Evolutionary conservation across 768 basidiomycete species (phyloP).

Genomic region (Asterophora parasitica): DNA sequence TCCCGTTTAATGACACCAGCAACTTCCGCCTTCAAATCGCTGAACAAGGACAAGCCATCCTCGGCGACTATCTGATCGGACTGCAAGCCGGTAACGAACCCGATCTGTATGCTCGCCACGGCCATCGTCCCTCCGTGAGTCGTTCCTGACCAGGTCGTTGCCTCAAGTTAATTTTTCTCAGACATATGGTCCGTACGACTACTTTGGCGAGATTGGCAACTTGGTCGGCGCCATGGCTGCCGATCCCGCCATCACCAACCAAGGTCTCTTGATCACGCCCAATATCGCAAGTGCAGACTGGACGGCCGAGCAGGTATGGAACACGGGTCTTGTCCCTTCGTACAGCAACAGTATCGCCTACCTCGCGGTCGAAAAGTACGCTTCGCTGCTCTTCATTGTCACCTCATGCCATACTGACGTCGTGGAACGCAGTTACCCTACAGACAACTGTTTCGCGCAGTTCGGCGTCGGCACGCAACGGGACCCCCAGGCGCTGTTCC

Average conservation of each 20-base stretch:
- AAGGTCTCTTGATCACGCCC: constrained; percentile 54
- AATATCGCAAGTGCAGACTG: constrained; percentile 46
- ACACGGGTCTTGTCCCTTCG: constrained; percentile 46
- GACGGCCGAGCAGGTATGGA: constrained; percentile 49
- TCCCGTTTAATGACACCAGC: constrained; percentile 61
- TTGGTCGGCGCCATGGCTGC: constrained; percentile 42
- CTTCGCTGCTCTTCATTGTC: constrained; percentile 13
- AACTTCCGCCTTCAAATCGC: constrained; percentile 49
- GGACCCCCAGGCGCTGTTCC: constrained; percentile 46
- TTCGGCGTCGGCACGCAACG: constrained; percentile 31
- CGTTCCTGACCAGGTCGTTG: too few species aligned
- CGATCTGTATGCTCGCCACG: constrained; percentile 44
- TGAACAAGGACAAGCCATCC: constrained; percentile 53
- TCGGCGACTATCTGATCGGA: constrained; percentile 64
- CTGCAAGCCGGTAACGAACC: constrained; percentile 72
- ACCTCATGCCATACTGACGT: constrained; percentile 39
- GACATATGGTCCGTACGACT: constrained; percentile 41
- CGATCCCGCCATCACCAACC: constrained; percentile 30
- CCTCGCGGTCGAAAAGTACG: constrained; percentile 56
- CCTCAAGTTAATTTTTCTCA: too few species aligned
- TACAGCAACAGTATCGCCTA: constrained; percentile 36
- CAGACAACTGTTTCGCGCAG: constrained; percentile 55
- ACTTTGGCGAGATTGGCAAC: constrained; percentile 47
- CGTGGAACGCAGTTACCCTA: constrained; percentile 56
- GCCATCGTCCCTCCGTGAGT: constrained; percentile 32